These are phyloP conservation scores for Sporobolomyces pararoseus DNA, from an alignment of 768 basidiomycete species.

Conservation along the genomic window DNA sequence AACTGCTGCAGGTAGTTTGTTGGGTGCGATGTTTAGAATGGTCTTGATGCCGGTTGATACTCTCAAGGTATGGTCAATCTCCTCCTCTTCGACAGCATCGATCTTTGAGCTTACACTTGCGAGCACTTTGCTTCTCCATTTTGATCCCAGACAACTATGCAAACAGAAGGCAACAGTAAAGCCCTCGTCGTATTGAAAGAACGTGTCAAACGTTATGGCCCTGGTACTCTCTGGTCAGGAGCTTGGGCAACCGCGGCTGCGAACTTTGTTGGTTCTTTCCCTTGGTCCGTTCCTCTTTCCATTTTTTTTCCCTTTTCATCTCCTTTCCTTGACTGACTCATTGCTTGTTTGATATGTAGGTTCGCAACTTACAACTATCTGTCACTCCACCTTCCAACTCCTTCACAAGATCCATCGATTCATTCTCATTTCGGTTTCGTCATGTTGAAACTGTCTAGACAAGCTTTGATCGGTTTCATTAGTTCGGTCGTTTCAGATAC, in stretches of 20 bases:
- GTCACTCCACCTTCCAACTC: slow-evolving; percentile 48
- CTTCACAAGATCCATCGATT: slow-evolving; percentile 50
- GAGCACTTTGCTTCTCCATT: too few species aligned
- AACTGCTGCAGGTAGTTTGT: slow-evolving; percentile 71
- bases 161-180: slow-evolving; percentile 64
- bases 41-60: slow-evolving; percentile 89
- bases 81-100: background rate
- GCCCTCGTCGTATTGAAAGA: slow-evolving; percentile 59
- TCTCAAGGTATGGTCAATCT: slow-evolving; percentile 52
- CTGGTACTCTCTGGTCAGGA: slow-evolving; percentile 42
- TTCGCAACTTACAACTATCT: slow-evolving; percentile 43
- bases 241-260: slow-evolving; percentile 62
- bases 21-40: slow-evolving; percentile 83
- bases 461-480: slow-evolving; percentile 85
- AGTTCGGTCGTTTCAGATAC: slow-evolving; percentile 83
- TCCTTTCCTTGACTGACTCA: slow-evolving; percentile 3
- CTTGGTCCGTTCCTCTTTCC: slow-evolving; percentile 3
- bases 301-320: background rate
- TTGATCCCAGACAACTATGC: slow-evolving; percentile 80
- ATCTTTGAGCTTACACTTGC: too few species aligned
- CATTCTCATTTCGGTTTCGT: slow-evolving; percentile 52
- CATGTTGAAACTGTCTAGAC: slow-evolving; percentile 63
- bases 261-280: slow-evolving; percentile 62
- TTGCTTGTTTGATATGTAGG: background rate
- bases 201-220: slow-evolving; percentile 55